phyloP scores from a whole-genome alignment of 768 basidiomycete species.

The Amanita subjunquillea region DNA sequence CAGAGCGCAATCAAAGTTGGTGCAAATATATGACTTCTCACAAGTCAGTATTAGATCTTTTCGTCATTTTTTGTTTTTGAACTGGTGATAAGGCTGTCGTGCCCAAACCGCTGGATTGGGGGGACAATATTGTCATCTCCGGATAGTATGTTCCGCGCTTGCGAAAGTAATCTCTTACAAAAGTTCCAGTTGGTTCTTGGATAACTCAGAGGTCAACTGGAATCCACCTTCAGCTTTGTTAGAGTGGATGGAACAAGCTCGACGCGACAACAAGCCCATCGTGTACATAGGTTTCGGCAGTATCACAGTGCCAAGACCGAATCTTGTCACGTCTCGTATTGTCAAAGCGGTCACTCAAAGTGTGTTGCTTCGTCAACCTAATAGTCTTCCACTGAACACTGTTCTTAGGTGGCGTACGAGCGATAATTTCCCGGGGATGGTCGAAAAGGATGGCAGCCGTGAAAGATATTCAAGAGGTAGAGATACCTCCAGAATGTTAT shows the following conservation, averaged over 20 bases:
- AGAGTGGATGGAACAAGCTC: slow-evolving; percentile 46
- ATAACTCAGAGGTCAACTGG: slow-evolving; percentile 53
- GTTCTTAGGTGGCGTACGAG: slow-evolving; percentile 43
- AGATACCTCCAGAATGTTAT: slow-evolving; percentile 43
- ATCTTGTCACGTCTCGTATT: slow-evolving; percentile 41
- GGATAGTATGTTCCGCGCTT: slow-evolving; percentile 35
- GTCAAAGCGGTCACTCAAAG: slow-evolving; percentile 52
- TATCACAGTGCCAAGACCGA: slow-evolving; percentile 54
- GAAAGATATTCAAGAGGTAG: slow-evolving; percentile 25
- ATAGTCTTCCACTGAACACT: neutral
- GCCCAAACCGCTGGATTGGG: slow-evolving; percentile 55
- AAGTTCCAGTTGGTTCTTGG: slow-evolving; percentile 49
- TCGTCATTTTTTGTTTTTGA: neutral
- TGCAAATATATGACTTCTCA: slow-evolving; percentile 64
- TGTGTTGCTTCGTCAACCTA: slow-evolving; percentile 16
- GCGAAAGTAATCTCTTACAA: neutral
- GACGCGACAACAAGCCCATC: slow-evolving; percentile 42
- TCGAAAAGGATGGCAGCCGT: slow-evolving; percentile 40
- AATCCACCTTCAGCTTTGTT: slow-evolving; percentile 36
- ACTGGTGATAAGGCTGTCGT: slow-evolving; percentile 26
- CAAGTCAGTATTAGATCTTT: slow-evolving; percentile 19
- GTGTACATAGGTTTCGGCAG: slow-evolving; percentile 69
- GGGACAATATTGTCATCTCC: slow-evolving; percentile 39
- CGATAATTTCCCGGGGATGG: slow-evolving; percentile 64
- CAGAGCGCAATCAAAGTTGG: slow-evolving; percentile 47